These are phyloP conservation scores for Colletotrichum sp. DNA, from an alignment of 2,329 filamentous ascomycete species.

Conservation along the genomic window DNA sequence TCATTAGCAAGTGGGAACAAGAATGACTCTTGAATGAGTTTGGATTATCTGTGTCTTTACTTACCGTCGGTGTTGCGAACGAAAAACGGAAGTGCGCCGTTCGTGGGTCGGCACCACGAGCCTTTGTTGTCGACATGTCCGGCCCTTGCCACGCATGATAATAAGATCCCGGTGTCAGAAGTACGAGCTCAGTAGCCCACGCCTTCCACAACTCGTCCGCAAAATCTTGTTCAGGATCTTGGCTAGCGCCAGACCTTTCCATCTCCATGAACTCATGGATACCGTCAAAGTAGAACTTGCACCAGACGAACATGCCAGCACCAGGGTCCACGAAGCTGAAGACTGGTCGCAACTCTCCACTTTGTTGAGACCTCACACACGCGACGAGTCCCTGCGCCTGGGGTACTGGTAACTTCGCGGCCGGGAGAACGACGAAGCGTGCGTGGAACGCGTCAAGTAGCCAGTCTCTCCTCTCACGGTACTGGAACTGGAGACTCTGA, in stretches of 20 bases:
- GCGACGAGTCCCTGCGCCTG: neutral
- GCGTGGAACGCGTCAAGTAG: constrained; percentile 61
- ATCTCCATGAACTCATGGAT: constrained; percentile 23
- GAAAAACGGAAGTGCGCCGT: constrained; percentile 31
- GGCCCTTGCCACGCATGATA: constrained; percentile 35
- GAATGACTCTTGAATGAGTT: neutral
- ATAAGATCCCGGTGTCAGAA: constrained; percentile 35
- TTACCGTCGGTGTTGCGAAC: constrained; percentile 32
- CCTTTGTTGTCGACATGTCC: constrained; percentile 28
- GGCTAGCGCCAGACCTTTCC: neutral
- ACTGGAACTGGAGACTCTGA: constrained; percentile 70
- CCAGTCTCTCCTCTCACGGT: constrained; percentile 69
- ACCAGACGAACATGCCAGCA: constrained; percentile 38
- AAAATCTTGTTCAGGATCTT: neutral
- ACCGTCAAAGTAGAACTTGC: constrained; percentile 30
- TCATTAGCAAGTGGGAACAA: neutral
- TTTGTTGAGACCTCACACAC: neutral
- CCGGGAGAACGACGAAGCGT: neutral
- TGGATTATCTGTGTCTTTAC: neutral
- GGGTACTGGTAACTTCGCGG: neutral
- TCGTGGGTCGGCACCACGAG: constrained; percentile 25
- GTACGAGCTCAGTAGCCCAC: constrained; percentile 24
- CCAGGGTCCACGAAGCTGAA: constrained; percentile 33
- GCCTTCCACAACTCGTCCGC: constrained; percentile 21
- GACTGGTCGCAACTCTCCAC: constrained; percentile 20